These are phyloP conservation scores for Huntiella bhutanensis DNA, from an alignment of 2,329 filamentous ascomycete genomes.

Conservation along the genomic window DNA sequence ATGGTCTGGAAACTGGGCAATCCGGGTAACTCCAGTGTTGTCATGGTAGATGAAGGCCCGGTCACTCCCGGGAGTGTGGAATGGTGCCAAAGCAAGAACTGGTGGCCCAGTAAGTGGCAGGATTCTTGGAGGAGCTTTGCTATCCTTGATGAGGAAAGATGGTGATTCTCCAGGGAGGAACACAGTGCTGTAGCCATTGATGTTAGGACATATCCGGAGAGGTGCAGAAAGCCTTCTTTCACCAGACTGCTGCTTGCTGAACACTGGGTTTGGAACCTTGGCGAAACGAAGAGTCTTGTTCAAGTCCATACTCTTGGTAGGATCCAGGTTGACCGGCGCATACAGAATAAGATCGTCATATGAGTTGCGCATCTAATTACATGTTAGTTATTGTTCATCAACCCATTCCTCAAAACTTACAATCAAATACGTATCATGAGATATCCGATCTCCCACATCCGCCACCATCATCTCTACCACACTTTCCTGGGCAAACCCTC, in stretches of 20 bases:
- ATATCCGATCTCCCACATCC: slow-evolving; percentile 59
- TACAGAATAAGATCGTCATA: slow-evolving; percentile 77
- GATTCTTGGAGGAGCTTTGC: slow-evolving; percentile 57
- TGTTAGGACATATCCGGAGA: slow-evolving; percentile 38
- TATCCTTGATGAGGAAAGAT: slow-evolving; percentile 64
- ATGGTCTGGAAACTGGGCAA: slow-evolving; percentile 47
- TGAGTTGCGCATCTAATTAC: slow-evolving; percentile 40
- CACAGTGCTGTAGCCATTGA: slow-evolving; percentile 65
- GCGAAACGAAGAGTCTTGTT: slow-evolving; percentile 49
- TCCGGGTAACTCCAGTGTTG: slow-evolving; percentile 48
- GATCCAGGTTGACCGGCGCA: slow-evolving; percentile 44
- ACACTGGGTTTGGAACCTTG: slow-evolving; percentile 36
- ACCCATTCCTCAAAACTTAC: slow-evolving; percentile 28
- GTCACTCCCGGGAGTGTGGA: slow-evolving; percentile 61
- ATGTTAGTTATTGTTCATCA: slow-evolving; percentile 21
- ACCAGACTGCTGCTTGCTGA: slow-evolving; percentile 30
- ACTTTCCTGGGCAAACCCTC: slow-evolving; percentile 51
- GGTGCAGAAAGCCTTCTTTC: slow-evolving; percentile 29
- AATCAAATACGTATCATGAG: slow-evolving; percentile 60
- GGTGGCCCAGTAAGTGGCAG: slow-evolving; percentile 50
- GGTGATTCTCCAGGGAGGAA: slow-evolving; percentile 68
- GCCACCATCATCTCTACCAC: slow-evolving; percentile 67
- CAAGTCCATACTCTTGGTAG: slow-evolving; percentile 24
- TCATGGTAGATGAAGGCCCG: slow-evolving; percentile 72
- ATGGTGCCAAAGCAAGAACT: slow-evolving; percentile 52